Percentiles rank a stretch among this genome's conserved stretches.
phyloP scores from a whole-genome alignment of 306 rosid species.

The Dalbergia cochinchinensis region DNA sequence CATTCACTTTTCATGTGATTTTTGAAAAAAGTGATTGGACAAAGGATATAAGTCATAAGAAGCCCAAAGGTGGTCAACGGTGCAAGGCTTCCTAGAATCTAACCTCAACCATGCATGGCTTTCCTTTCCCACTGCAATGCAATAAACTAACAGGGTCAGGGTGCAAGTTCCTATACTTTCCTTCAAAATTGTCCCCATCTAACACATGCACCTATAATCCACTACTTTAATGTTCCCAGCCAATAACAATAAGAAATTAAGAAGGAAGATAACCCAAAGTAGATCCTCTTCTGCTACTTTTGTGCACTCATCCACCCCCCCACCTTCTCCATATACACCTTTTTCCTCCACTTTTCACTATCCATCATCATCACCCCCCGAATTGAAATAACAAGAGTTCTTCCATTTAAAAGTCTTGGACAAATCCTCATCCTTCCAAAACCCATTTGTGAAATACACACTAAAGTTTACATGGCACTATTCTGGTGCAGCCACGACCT shows the following conservation, averaged over 20 bases:
- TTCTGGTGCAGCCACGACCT: constrained; percentile 61
- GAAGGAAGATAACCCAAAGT: constrained; percentile 61
- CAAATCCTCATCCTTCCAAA: constrained; percentile 50
- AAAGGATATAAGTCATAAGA: constrained; percentile 60
- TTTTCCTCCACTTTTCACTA: constrained; percentile 55
- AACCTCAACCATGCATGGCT: constrained; percentile 63
- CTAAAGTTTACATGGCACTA: constrained; percentile 55
- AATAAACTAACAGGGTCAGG: constrained; percentile 61
- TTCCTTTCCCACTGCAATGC: constrained; percentile 68
- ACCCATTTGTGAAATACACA: constrained; percentile 44
- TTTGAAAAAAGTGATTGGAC: constrained; percentile 49
- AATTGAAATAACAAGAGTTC: constrained; percentile 58
- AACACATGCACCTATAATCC: constrained; percentile 61
- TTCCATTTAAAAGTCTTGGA: constrained; percentile 48
- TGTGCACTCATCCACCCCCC: constrained; percentile 60
- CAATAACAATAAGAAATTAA: constrained; percentile 56
- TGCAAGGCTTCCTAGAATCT: constrained; percentile 56
- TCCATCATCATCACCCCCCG: constrained; percentile 65
- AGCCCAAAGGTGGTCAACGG: constrained; percentile 53
- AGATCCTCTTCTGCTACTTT: constrained; percentile 50
- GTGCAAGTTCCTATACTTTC: constrained; percentile 54
- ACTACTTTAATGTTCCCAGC: constrained; percentile 57
- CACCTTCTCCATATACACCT: constrained; percentile 46
- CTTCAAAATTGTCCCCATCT: constrained; percentile 64
- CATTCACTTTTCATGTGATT: not conserved